Conservation (phyloP, 2,329 filamentous ascomycete species). For the Cladobotryum protrusum region DNA sequence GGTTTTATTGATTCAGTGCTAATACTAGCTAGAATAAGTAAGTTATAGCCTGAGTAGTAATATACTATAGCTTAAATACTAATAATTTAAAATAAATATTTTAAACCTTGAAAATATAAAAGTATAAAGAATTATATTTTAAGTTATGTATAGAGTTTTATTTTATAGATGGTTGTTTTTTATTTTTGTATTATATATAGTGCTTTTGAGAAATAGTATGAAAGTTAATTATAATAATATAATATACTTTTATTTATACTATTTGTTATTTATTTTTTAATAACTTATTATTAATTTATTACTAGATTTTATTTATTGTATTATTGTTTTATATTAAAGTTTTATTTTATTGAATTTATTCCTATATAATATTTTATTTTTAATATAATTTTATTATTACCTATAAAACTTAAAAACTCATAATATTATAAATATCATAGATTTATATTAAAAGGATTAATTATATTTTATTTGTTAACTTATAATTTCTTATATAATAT, state of each 20-base stretch:
- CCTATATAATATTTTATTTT: neutral
- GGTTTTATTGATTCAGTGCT: too few relatives aligned
- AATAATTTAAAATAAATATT: neutral
- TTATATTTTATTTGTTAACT: too few relatives aligned
- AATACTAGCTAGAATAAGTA: too few relatives aligned
- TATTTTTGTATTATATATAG: neutral
- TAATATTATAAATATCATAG: too few relatives aligned
- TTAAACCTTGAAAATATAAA: neutral
- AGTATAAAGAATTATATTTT: neutral
- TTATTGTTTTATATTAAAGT: neutral
- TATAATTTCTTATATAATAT: too few relatives aligned
- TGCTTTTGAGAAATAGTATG: neutral
- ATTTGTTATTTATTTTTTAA: neutral
- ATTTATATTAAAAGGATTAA: too few relatives aligned
- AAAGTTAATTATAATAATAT: neutral
- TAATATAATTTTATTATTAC: neutral
- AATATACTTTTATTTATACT: neutral
- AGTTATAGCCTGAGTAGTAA: too few relatives aligned
- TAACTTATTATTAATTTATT: neutral
- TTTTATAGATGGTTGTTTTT: conserved; percentile 5
- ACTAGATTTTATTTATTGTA: neutral
- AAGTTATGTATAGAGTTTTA: conserved; percentile 5
- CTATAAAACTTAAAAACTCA: neutral
- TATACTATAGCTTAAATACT: too few relatives aligned
- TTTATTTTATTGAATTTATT: neutral